Evolutionary conservation across 257 asterid genomes (phyloP).

Genomic region (Solanum clarkiae): DNA sequence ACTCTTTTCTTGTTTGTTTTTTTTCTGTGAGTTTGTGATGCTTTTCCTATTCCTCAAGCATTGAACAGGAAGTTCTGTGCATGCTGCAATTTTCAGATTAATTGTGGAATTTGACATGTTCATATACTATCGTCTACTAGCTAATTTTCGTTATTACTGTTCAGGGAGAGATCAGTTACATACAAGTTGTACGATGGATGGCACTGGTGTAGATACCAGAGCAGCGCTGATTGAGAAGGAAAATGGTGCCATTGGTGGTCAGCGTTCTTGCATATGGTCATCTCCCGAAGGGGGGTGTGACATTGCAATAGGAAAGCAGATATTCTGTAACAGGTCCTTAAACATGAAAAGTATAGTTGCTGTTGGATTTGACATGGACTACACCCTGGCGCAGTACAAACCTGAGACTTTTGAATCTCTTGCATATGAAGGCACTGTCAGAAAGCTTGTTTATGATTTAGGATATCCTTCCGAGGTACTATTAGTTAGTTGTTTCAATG

Average conservation of each 20-base stretch:
- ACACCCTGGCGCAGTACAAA: conserved; percentile 88
- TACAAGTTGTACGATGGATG: conserved; percentile 37
- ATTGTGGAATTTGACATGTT: neutral
- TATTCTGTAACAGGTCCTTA: conserved; percentile 88
- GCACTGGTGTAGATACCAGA: conserved; percentile 15
- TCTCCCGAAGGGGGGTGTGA: conserved; percentile 66
- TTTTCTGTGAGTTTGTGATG: neutral
- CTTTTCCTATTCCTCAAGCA: neutral
- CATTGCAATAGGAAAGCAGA: conserved; percentile 59
- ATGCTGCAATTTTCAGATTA: neutral
- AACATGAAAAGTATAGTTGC: conserved; percentile 88
- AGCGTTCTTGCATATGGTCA: conserved; percentile 50
- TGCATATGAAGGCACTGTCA: conserved; percentile 85
- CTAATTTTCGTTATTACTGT: conserved; percentile 6
- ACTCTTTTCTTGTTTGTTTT: neutral
- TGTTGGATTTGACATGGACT: conserved; percentile 98
- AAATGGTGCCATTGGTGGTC: conserved; percentile 20
- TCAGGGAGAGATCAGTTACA: conserved; percentile 34
- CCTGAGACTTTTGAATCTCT: conserved; percentile 93
- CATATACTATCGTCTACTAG: neutral
- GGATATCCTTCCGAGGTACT: conserved; percentile 82
- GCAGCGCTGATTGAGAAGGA: conserved; percentile 24
- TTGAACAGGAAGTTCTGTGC: neutral
- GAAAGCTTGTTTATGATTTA: conserved; percentile 75
- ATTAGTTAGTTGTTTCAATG: neutral